Evolutionary conservation across 2,329 filamentous ascomycete genomes (phyloP).

Genomic region (Penicillium brevicompactum): DNA sequence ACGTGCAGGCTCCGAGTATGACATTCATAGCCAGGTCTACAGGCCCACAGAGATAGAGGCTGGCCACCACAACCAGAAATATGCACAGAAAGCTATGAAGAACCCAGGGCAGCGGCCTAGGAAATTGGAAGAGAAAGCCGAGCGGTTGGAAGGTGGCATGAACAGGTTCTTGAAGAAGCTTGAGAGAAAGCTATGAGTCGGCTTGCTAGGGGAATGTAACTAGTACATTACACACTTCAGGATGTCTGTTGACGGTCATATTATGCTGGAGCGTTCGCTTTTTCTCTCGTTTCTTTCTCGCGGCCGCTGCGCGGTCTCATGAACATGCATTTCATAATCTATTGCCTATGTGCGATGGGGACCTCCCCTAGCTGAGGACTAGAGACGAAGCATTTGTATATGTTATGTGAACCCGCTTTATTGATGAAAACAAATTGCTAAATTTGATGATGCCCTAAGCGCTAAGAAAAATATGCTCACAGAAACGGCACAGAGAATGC

Average conservation of each 20-base stretch:
- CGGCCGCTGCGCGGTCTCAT: not conserved
- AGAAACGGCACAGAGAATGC: slow-evolving; percentile 11
- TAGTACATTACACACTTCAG: not conserved
- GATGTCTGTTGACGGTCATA: not conserved
- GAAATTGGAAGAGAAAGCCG: slow-evolving; percentile 42
- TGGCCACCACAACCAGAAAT: slow-evolving; percentile 37
- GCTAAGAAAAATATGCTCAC: slow-evolving; percentile 14
- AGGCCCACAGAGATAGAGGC: slow-evolving; percentile 48
- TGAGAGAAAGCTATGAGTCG: slow-evolving; percentile 42
- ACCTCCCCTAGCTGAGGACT: not conserved
- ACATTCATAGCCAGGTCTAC: slow-evolving; percentile 51
- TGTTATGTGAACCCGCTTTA: slow-evolving; percentile 1
- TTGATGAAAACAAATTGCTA: slow-evolving; percentile 13
- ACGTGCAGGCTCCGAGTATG: slow-evolving; percentile 37
- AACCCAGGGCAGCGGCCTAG: slow-evolving; percentile 35
- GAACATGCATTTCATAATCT: no score
- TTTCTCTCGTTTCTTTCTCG: not conserved
- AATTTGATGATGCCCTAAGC: slow-evolving; percentile 11
- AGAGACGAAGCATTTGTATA: no score
- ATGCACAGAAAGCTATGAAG: slow-evolving; percentile 36
- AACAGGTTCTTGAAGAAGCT: slow-evolving; percentile 50
- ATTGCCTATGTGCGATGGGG: not conserved
- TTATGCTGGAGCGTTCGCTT: not conserved
- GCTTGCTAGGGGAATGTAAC: not conserved
- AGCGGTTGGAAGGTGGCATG: slow-evolving; percentile 45